Evolutionary conservation across 1,284 basidiomycete genomes (phyloP), one percentile per base, ranked within the genome.

Genomic region (Coniferiporia weirii): DNA sequence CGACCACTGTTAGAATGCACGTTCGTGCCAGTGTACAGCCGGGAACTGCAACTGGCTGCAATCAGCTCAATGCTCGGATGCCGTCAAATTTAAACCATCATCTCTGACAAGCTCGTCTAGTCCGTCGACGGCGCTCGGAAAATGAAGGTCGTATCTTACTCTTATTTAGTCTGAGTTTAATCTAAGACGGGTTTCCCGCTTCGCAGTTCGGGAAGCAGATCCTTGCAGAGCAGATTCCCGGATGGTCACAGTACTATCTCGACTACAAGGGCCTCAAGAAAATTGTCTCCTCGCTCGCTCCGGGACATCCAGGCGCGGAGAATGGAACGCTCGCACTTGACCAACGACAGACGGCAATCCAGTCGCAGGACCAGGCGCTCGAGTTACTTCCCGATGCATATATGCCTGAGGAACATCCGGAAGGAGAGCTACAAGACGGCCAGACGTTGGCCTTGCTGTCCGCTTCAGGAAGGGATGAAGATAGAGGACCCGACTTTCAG

Each of bases 221-320:
- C 66, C 94, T 96, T 74, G 88, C 91, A 38, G 91, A 96, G 73
- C 95, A 98, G 76, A 88, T 98, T 59, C 95, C 97, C 56, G 95
- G 95, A 76, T 99, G 97, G 97, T 93, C 92, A 20, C 75, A 82
- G 34, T 95, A 93, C 77, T 99, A 99, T 74, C 85, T 98, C 66
- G 97, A 99, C 77, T 99, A 99, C 83, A 99, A 99, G 79, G 90
- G 90, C 66, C 80, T 97, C 71, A 97, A 97, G 77, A 96, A 96
- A 83, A 98, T 99, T 69, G 97, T 99, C 71, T 98, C 97, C 63
- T 97, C 96, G n/a, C 84, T 98, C 63, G 87, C 91, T 59, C 91
- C 93, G 45, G 93, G 95, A 67, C 85, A 90, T 62, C 89, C 95
- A 3, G 89, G 88, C 17, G 87, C 91, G 4, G 95, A 97, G 71